Percentiles rank a stretch among this genome's conserved stretches.
These are phyloP conservation scores for Claviceps africana DNA, from an alignment of 2,329 filamentous ascomycete genomes.

Conservation along the genomic window DNA sequence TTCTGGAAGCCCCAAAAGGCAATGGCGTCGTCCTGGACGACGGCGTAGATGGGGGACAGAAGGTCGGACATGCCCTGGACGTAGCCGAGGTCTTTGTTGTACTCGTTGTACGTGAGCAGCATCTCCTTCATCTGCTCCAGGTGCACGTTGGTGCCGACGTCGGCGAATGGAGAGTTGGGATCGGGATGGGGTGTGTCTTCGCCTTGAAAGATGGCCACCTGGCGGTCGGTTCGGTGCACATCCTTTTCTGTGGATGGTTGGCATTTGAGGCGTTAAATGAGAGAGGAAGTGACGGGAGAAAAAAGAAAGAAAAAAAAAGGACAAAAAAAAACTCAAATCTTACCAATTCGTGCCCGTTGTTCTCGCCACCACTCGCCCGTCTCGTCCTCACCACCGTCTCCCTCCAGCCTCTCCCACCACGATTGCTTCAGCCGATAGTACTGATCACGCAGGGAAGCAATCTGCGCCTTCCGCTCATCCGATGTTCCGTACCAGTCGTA, in stretches of 20 bases:
- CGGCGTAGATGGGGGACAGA: conserved; percentile 87
- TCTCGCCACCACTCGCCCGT: conserved; percentile 95
- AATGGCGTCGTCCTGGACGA: conserved; percentile 91
- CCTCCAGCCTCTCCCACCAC: conserved; percentile 92
- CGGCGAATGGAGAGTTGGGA: conserved; percentile 86
- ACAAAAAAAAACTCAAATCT: conserved; percentile 18
- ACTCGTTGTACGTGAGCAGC: conserved; percentile 96
- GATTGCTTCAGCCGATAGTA: conserved; percentile 86
- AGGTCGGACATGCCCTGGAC: conserved; percentile 98
- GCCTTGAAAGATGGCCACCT: conserved; percentile 86
- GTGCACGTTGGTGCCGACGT: conserved; percentile 88
- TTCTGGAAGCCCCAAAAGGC: conserved; percentile 94
- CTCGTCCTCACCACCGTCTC: conserved; percentile 65
- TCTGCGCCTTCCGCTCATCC: conserved; percentile 69
- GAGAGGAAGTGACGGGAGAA: neutral
- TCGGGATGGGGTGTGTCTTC: conserved; percentile 96
- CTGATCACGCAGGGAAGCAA: conserved; percentile 78
- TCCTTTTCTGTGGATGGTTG: conserved; percentile 65
- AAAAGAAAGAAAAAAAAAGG: neutral
- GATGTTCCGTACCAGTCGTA: conserved; percentile 84
- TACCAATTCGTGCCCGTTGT: conserved; percentile 85
- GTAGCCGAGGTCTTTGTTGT: conserved; percentile 89
- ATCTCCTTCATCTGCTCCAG: conserved; percentile 99
- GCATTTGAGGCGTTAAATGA: neutral
- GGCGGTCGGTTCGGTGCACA: conserved; percentile 91